A percentile compares a stretch with the other conserved stretches of the same genome.
Evolutionary conservation across 768 basidiomycete genomes (phyloP).

Genomic region (Collybia nuda): DNA sequence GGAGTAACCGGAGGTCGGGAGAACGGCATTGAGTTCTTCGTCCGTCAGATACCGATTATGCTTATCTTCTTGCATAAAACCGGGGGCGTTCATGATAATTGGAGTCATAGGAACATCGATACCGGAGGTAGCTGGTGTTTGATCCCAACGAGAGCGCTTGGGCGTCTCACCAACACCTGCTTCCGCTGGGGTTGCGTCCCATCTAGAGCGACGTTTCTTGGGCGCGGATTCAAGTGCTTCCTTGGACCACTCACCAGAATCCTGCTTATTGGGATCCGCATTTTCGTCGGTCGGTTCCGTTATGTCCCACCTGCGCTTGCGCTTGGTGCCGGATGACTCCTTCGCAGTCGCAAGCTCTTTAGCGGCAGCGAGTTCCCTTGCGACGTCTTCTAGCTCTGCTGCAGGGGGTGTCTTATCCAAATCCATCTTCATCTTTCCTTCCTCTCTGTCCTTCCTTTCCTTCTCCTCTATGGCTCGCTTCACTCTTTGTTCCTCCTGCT

Average conservation of each 20-base stretch:
- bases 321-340: constrained; percentile 52
- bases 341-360: constrained; percentile 39
- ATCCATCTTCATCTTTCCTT: constrained; percentile 77
- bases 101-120: constrained; percentile 68
- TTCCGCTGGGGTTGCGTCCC: constrained; percentile 93
- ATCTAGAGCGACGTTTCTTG: constrained; percentile 92
- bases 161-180: constrained; percentile 61
- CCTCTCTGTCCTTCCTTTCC: constrained; percentile 74
- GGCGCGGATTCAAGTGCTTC: constrained; percentile 73
- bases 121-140: constrained; percentile 69
- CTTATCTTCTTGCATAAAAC: constrained; percentile 90
- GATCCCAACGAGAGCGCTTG: constrained; percentile 96
- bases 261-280: constrained; percentile 56
- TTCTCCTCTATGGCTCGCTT: constrained; percentile 85
- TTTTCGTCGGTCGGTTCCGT: constrained; percentile 63
- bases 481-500: constrained; percentile 91
- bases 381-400: constrained; percentile 72
- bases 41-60: constrained; percentile 95
- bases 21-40: constrained; percentile 90
- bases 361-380: constrained; percentile 62
- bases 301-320: constrained; percentile 84
- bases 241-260: constrained; percentile 72
- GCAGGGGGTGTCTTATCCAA: constrained; percentile 91
- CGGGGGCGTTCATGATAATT: constrained; percentile 87
- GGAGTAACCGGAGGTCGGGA: constrained; percentile 84